A percentile compares a stretch with the other conserved stretches of the same genome.
Conservation (phyloP, 2,329 filamentous ascomycete species). For the Fusarium decemcellulare region DNA sequence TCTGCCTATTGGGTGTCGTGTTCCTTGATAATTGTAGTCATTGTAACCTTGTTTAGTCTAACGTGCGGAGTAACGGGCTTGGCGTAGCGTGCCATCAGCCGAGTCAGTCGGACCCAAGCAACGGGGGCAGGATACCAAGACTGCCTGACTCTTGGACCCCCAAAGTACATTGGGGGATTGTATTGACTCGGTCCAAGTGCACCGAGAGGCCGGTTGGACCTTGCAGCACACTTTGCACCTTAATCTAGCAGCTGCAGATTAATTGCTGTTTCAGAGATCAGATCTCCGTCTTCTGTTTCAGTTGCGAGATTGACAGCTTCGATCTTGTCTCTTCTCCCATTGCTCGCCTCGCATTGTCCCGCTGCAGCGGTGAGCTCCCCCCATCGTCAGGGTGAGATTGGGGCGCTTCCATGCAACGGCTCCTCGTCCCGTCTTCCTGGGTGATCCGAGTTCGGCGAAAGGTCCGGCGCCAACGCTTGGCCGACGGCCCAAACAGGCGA, state of each 20-base stretch:
- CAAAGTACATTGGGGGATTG: background rate
- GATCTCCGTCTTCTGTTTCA: too few species aligned
- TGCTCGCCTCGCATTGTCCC: too few species aligned
- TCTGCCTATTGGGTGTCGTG: too few species aligned
- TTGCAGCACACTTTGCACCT: too few species aligned
- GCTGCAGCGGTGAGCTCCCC: background rate
- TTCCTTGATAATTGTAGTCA: too few species aligned
- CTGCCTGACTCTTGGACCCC: background rate
- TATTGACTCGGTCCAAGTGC: background rate
- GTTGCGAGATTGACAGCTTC: too few species aligned
- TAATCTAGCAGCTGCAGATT: too few species aligned
- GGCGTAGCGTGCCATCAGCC: background rate
- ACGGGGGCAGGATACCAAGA: background rate
- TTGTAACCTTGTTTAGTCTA: too few species aligned
- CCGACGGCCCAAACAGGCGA: background rate
- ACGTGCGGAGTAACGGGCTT: background rate
- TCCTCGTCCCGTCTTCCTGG: background rate
- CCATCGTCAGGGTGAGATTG: background rate
- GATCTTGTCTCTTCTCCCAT: too few species aligned
- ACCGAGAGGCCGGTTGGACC: too few species aligned
- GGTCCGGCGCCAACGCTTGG: constrained; percentile 7
- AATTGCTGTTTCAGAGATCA: too few species aligned
- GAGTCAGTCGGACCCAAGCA: background rate
- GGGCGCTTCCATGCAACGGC: background rate
- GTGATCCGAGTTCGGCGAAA: constrained; percentile 6